These are phyloP conservation scores for Tothia fuscella DNA, from an alignment of 2,329 filamentous ascomycete genomes.

Conservation along the genomic window DNA sequence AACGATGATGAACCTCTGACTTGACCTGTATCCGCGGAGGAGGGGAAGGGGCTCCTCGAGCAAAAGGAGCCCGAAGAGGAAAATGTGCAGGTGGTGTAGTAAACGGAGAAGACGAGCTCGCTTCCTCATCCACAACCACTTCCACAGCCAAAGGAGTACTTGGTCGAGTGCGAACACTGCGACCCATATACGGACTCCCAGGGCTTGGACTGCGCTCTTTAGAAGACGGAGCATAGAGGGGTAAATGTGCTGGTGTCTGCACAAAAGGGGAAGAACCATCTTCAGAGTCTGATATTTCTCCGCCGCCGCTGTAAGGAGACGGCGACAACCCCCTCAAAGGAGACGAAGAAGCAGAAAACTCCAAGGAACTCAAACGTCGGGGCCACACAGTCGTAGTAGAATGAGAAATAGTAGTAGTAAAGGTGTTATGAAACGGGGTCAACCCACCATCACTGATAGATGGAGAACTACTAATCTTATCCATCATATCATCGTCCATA, in stretches of 20 bases:
- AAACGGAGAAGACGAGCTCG: slow-evolving; percentile 21
- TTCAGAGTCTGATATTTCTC: slow-evolving; percentile 1
- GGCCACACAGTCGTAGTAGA: slow-evolving; percentile 23
- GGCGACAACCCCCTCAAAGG: too few species aligned
- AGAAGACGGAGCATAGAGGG: slow-evolving; percentile 19
- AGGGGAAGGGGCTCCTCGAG: too few species aligned
- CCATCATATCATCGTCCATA: slow-evolving; percentile 88
- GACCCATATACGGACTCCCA: background rate
- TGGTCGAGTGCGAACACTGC: background rate
- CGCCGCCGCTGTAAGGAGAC: slow-evolving; percentile 15
- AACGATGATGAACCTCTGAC: slow-evolving; percentile 29
- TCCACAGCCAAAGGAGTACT: slow-evolving; percentile 6
- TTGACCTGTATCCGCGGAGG: slow-evolving; percentile 13
- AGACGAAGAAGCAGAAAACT: too few species aligned
- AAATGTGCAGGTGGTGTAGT: slow-evolving; percentile 23
- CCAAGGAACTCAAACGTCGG: slow-evolving; percentile 29
- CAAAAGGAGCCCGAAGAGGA: too few species aligned
- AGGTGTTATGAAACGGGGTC: too few species aligned
- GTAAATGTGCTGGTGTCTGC: slow-evolving; percentile 31
- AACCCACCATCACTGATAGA: slow-evolving; percentile 98
- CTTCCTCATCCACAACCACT: slow-evolving; percentile 7
- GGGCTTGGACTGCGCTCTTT: slow-evolving; percentile 10
- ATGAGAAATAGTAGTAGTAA: slow-evolving; percentile 22
- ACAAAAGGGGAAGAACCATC: slow-evolving; percentile 32
- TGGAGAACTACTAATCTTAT: slow-evolving; percentile 96